Conservation (phyloP, 202 grass and related monocot genomes). For the Schoenoplectus tabernaemontani region DNA sequence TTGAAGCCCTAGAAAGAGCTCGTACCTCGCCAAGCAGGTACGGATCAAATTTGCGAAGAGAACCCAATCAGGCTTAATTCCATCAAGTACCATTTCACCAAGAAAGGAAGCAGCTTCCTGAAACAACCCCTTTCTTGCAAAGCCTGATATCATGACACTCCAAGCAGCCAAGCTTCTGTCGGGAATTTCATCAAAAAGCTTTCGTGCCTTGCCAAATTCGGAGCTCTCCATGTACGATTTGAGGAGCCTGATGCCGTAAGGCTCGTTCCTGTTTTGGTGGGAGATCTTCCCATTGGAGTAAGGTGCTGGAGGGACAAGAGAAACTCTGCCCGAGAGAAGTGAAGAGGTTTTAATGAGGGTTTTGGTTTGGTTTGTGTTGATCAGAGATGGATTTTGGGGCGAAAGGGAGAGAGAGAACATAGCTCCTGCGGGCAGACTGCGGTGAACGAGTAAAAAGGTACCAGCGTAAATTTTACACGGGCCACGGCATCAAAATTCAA, state of each 20-base stretch:
- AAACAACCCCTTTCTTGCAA: slow-evolving; percentile 2
- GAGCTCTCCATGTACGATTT: not conserved
- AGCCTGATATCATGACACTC: not conserved
- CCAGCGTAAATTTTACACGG: too few species aligned
- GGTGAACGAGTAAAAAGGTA: too few species aligned
- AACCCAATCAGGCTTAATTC: not conserved
- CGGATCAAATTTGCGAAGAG: not conserved
- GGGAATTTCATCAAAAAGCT: not conserved
- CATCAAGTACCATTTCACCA: not conserved
- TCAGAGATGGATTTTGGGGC: not conserved
- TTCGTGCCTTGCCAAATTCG: not conserved
- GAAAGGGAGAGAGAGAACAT: not conserved
- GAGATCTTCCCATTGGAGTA: not conserved
- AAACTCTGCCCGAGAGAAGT: not conserved
- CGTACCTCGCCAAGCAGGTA: not conserved
- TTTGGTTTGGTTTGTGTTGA: not conserved
- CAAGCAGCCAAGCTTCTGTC: slow-evolving; percentile 1
- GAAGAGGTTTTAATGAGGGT: not conserved
- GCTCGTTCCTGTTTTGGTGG: not conserved
- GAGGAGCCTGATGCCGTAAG: not conserved
- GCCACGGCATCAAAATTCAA: too few species aligned
- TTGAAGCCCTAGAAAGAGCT: not conserved
- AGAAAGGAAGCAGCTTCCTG: not conserved
- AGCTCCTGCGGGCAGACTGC: not conserved
- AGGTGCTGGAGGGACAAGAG: not conserved